Conservation (phyloP, 208 protist species). For the Leishmania tropica region DNA sequence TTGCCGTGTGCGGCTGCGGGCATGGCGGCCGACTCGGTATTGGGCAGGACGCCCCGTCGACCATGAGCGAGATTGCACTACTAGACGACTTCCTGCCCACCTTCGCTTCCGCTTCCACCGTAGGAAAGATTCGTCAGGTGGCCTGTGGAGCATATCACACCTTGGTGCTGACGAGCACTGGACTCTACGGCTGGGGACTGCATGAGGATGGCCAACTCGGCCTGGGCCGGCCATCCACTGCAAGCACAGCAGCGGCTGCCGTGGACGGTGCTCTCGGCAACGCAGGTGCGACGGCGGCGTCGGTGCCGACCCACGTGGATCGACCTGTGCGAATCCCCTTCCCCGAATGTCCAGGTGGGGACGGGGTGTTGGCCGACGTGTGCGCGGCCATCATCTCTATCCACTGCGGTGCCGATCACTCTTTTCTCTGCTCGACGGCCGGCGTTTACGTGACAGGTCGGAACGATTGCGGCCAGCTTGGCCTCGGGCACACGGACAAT, state of each 20-base stretch:
- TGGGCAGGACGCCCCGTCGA: constrained; percentile 26
- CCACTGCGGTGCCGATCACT: constrained; percentile 79
- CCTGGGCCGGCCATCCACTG: constrained; percentile 30
- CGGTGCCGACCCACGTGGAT: constrained; percentile 4
- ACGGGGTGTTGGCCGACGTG: neutral
- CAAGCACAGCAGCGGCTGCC: neutral
- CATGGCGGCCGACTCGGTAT: constrained; percentile 81
- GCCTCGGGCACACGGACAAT: constrained; percentile 42
- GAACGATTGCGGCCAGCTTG: constrained; percentile 87
- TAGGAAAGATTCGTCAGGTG: constrained; percentile 35
- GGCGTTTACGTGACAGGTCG: constrained; percentile 74
- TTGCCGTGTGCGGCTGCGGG: constrained; percentile 83
- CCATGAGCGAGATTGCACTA: constrained; percentile 20
- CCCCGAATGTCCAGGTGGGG: constrained; percentile 24
- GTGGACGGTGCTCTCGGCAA: neutral
- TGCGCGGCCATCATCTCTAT: constrained; percentile 23
- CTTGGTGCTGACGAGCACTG: constrained; percentile 64
- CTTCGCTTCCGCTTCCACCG: neutral
- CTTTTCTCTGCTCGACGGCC: constrained; percentile 43
- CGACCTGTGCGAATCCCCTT: constrained; percentile 52
- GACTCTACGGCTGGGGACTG: constrained; percentile 75
- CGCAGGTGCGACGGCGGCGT: neutral
- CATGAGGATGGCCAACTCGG: constrained; percentile 87
- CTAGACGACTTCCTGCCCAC: constrained; percentile 30
- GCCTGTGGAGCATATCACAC: constrained; percentile 87